Base-by-base conservation (phyloP, 345 rosid species). In the Melastoma malabathricum region DNA sequence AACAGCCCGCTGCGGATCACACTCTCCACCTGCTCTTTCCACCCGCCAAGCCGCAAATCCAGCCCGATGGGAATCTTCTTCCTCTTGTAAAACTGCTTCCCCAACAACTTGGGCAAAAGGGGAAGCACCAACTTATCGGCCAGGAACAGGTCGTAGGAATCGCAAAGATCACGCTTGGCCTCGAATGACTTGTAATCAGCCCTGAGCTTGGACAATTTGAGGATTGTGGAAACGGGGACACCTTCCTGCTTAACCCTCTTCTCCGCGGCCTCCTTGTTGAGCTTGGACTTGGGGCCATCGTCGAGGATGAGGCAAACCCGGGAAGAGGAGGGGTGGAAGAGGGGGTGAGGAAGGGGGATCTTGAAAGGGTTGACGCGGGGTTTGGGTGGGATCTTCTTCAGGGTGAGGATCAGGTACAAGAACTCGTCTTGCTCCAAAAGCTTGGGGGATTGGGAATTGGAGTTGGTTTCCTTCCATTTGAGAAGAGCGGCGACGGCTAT, bases 21-120 rank as follows among this genome's bases (percentile, higher is more conserved):
- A 34, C 59, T 62, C 52, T 56, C 60, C 15, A 62, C 50, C 66
- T 62, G 66, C 56, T 62, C 66, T 51, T 62, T 62, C 66, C 66
- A 62, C 7, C 53, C 52, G 51, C 46, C 46, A 29, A 55, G 66
- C 22, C 22, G 56, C 60, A 62, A 46, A 23, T 62, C 56, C 15
- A 62, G 56, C 20, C 56, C 56, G 7, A 62, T 27, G 5, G 66
- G 66, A 23, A 56, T 50, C 59, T 56, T 62, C 61, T 47, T 62
- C 66, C 56, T 62, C 61, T 51, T 62, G 38, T 50, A 62, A 51
- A 62, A 62, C 56, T 56, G 56, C 60, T 56, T 62, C 61, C 66
- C 66, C 0, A 62, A 22, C 51, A 62, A 25, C 47, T 43, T 46
- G 6, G 66, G 66, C 17, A 62, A 47, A 60, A 50, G 15, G n/a